Evolutionary conservation across 2,329 filamentous ascomycete species (phyloP).

Genomic region (Blumeria hordei): DNA sequence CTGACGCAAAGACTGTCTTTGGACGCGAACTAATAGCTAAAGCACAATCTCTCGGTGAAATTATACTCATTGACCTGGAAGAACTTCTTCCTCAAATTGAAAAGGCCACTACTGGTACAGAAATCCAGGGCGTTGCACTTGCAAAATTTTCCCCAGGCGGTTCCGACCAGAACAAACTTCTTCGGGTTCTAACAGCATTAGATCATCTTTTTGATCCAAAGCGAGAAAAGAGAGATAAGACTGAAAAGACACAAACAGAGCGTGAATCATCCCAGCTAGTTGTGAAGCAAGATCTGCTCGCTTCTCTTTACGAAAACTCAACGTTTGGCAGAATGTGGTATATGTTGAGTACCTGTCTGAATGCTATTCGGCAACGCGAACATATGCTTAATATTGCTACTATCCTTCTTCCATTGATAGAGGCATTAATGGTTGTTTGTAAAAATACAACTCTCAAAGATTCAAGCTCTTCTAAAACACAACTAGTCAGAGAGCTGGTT

Average conservation of each 20-base stretch:
- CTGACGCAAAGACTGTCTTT: slow-evolving; percentile 70
- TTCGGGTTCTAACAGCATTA: slow-evolving; percentile 76
- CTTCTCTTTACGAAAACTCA: slow-evolving; percentile 69
- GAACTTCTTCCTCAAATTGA: slow-evolving; percentile 70
- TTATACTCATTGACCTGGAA: slow-evolving; percentile 63
- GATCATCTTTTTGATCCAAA: slow-evolving; percentile 89
- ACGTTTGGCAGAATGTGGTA: slow-evolving; percentile 83
- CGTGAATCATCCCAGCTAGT: slow-evolving; percentile 27
- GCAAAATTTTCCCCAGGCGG: slow-evolving; percentile 90
- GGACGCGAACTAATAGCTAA: slow-evolving; percentile 81
- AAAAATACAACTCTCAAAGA: slow-evolving; percentile 59
- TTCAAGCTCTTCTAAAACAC: slow-evolving; percentile 8
- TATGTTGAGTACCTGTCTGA: slow-evolving; percentile 71
- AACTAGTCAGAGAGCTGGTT: slow-evolving; percentile 39
- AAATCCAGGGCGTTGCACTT: slow-evolving; percentile 82
- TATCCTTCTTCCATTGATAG: slow-evolving; percentile 79
- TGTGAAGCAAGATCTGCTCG: slow-evolving; percentile 64
- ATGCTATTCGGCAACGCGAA: slow-evolving; percentile 70
- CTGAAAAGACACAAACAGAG: slow-evolving; percentile 23
- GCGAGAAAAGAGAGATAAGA: slow-evolving; percentile 24
- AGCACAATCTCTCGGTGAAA: slow-evolving; percentile 60
- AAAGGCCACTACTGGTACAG: slow-evolving; percentile 67
- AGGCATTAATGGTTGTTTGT: slow-evolving; percentile 96
- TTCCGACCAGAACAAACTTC: slow-evolving; percentile 87
- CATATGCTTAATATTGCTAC: slow-evolving; percentile 95